Evolutionary conservation across 371 early-diverging fungal species (phyloP).

Genomic region (Mucor saturninus): DNA sequence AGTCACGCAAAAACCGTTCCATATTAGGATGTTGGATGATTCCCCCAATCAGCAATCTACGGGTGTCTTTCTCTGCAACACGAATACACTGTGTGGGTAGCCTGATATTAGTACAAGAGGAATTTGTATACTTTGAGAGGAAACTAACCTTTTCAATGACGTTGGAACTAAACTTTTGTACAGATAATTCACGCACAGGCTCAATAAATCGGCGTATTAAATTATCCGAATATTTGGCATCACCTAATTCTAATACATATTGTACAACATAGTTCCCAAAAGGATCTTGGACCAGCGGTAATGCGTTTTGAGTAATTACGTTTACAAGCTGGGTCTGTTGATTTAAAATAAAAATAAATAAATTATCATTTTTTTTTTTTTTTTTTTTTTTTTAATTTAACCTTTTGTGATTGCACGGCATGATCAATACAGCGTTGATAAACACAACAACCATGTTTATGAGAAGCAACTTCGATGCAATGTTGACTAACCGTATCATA

Average conservation of each 20-base stretch:
- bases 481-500: constrained; percentile 87
- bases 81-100: constrained; percentile 69
- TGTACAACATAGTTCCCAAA: constrained; percentile 99
- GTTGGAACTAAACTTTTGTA: constrained; percentile 92
- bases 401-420: constrained; percentile 71
- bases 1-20: constrained; percentile 81
- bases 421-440: constrained; percentile 96
- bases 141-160: constrained; percentile 86
- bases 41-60: constrained; percentile 72
- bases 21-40: constrained; percentile 70
- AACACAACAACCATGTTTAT: constrained; percentile 98
- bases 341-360: neutral
- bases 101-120: no score
- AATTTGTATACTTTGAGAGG: neutral
- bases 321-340: constrained; percentile 68
- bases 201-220: constrained; percentile 78
- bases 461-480: constrained; percentile 89
- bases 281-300: constrained; percentile 88
- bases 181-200: constrained; percentile 77
- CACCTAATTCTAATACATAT: constrained; percentile 86
- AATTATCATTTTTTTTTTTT: neutral
- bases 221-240: constrained; percentile 65
- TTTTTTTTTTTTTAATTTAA: constrained; percentile 6
- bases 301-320: constrained; percentile 78
- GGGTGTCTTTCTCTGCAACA: constrained; percentile 70